Evolutionary conservation across 2,329 filamentous ascomycete genomes (phyloP), one percentile per base, ranked within the genome.

Genomic region (Allantophomopsis lycopodina): DNA sequence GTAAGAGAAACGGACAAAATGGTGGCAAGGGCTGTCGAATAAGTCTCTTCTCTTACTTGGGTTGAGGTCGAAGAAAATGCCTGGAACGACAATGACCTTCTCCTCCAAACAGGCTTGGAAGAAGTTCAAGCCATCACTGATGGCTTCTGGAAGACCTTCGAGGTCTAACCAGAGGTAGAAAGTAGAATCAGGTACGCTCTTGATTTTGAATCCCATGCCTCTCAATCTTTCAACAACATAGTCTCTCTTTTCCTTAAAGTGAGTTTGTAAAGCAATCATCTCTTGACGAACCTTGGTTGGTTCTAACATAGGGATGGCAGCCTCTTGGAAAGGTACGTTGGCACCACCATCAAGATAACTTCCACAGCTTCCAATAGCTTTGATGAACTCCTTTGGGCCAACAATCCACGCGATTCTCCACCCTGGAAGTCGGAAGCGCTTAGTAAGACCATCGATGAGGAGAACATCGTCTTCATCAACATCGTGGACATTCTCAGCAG

Each of bases 381-480:
- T 80, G 64, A 95, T 86, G 62, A 94, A 96, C 53, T 94, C 88
- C 68, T 94, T 95, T 48, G 89, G 89, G 1, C 89, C 89, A 40
- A 96, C 60, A 50, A 96, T 87, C 89, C 89, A 96, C 6, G 89
- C 88, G 34, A 96, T 88, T 57, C 89, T 83, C 87, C 89, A 96
- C 45, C 89, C 89, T 2, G 89, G 89, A 23, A 96, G 77, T 49
- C 89, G 80, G 73, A 96, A 96, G 45, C 89, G 83, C 73, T 96
- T 96, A 51, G 89, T 96, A 18, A 96, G 72, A 37, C 89, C 89
- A 56, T 96, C 89, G 48, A 96, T 89, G 59, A 96, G 84, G 47
- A 96, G 73, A 2, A 96, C 55, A 54, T 94, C 85, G 44, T 93
- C 85, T 54, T 84, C 73, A 55, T 95, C 76, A 13, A 95, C 87